phyloP scores from a whole-genome alignment of 805 yeast genomes.

The Yarrowia porcina region DNA sequence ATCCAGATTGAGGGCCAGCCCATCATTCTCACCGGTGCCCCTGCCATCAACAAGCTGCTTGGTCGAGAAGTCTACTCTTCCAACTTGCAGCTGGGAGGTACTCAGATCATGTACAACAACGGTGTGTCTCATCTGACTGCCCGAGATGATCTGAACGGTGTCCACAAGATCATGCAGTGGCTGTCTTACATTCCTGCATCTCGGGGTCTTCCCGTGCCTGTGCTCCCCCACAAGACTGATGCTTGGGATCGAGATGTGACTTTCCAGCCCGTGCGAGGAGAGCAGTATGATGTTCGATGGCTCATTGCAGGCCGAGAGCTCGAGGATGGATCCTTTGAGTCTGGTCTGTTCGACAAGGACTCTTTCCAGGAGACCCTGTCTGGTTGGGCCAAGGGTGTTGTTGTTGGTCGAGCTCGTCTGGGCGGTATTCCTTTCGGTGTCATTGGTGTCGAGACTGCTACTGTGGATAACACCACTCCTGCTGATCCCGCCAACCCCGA shows the following conservation, averaged over 20 bases:
- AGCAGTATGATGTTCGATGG: conserved; percentile 89
- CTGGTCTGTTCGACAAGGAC: conserved; percentile 86
- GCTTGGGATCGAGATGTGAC: conserved; percentile 93
- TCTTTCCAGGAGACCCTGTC: conserved; percentile 95
- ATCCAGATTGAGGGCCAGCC: conserved; percentile 99
- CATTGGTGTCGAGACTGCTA: conserved; percentile 90
- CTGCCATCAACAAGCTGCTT: conserved; percentile 92
- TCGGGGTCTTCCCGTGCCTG: conserved; percentile 87
- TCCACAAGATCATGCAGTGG: conserved; percentile 92
- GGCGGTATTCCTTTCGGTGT: conserved; percentile 99
- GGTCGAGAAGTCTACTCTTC: conserved; percentile 98
- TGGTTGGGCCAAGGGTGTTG: conserved; percentile 99
- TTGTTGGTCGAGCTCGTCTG: conserved; percentile 96
- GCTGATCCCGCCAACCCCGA: conserved; percentile 99
- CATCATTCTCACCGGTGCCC: conserved; percentile 97
- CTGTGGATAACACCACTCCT: conserved; percentile 84
- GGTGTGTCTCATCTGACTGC: conserved; percentile 99
- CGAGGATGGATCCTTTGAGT: conserved; percentile 67
- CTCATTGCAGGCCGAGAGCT: conserved; percentile 78
- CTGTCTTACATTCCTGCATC: conserved; percentile 89
- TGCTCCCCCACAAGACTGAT: conserved; percentile 63
- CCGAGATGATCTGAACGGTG: conserved; percentile 95
- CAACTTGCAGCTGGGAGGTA: conserved; percentile 97
- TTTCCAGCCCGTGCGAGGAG: conserved; percentile 66
- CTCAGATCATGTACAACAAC: conserved; percentile 96